A percentile compares a stretch with the other conserved stretches of the same genome.
Evolutionary conservation across 495 filamentous ascomycete species (phyloP).

Genomic region (Oleoguttula mirabilis): DNA sequence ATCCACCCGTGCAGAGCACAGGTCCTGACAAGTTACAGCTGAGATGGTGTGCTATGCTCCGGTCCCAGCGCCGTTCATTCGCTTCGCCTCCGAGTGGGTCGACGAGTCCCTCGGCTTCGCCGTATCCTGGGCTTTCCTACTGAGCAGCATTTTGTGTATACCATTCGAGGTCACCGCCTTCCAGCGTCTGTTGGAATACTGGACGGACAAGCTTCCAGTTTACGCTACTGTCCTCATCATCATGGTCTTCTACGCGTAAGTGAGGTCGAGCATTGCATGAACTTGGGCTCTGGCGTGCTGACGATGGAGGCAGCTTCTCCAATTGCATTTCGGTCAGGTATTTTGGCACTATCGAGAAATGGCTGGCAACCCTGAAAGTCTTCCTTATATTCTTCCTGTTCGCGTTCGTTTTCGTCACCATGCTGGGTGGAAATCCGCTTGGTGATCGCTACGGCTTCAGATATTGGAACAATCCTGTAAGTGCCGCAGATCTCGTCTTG

Average conservation of each 20-base stretch:
- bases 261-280: too few relatives aligned
- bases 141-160: neutral
- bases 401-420: constrained; percentile 38
- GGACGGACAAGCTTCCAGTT: neutral
- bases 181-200: neutral
- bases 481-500: too few relatives aligned
- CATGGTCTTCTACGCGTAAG: neutral
- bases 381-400: constrained; percentile 36
- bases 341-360: neutral
- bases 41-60: constrained; percentile 36
- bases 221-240: neutral
- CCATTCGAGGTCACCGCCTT: neutral
- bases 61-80: constrained; percentile 31
- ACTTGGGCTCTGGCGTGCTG: too few relatives aligned
- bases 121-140: constrained; percentile 25
- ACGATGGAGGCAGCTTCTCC: too few relatives aligned
- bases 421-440: constrained; percentile 37
- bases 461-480: constrained; percentile 34
- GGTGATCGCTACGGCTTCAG: constrained; percentile 36
- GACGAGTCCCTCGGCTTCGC: constrained; percentile 40
- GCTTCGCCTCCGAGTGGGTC: constrained; percentile 33
- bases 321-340: neutral
- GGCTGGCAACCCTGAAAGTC: constrained; percentile 36
- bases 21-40: too few relatives aligned
- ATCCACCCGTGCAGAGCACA: too few relatives aligned